Percentiles rank a stretch among this genome's conserved stretches.
Evolutionary conservation across 2,329 filamentous ascomycete genomes (phyloP).

Genomic region (Juglanconis juglandina): DNA sequence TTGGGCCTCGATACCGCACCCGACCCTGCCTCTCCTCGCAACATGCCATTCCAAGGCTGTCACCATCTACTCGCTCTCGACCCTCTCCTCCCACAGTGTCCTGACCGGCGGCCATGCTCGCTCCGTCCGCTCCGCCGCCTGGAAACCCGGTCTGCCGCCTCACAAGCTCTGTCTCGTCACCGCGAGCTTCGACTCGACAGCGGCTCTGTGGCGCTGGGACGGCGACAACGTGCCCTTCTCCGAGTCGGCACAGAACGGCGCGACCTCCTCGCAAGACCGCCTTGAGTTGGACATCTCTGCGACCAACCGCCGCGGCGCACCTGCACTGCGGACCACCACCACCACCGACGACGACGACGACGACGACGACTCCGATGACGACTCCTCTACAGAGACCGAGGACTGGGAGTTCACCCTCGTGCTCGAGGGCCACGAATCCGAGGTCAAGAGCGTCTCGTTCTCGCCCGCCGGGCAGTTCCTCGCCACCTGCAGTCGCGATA

Average conservation of each 20-base stretch:
- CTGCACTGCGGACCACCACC: constrained; percentile 19
- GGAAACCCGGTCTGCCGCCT: constrained; percentile 70
- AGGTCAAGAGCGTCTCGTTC: constrained; percentile 80
- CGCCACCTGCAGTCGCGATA: constrained; percentile 88
- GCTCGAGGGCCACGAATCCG: constrained; percentile 90
- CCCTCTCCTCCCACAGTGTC: constrained; percentile 72
- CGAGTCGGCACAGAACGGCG: constrained; percentile 15
- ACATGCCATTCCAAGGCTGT: constrained; percentile 85
- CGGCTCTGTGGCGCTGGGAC: constrained; percentile 75
- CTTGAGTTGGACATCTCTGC: constrained; percentile 42
- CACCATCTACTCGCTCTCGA: constrained; percentile 82
- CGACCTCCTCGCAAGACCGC: background rate
- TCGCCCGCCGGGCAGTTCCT: constrained; percentile 72
- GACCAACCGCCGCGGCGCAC: constrained; percentile 11
- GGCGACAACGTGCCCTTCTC: constrained; percentile 36
- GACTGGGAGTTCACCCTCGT: constrained; percentile 93
- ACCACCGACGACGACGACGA: constrained; percentile 24
- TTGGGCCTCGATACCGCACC: constrained; percentile 84
- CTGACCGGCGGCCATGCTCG: constrained; percentile 87
- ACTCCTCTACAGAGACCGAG: constrained; percentile 48
- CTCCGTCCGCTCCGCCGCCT: constrained; percentile 79
- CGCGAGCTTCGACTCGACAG: constrained; percentile 89
- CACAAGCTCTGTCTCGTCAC: constrained; percentile 78
- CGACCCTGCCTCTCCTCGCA: constrained; percentile 80
- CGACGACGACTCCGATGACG: constrained; percentile 47